phyloP scores from a whole-genome alignment of 2,329 filamentous ascomycete genomes.

The Immersiporthe knoxdaviesiana region DNA sequence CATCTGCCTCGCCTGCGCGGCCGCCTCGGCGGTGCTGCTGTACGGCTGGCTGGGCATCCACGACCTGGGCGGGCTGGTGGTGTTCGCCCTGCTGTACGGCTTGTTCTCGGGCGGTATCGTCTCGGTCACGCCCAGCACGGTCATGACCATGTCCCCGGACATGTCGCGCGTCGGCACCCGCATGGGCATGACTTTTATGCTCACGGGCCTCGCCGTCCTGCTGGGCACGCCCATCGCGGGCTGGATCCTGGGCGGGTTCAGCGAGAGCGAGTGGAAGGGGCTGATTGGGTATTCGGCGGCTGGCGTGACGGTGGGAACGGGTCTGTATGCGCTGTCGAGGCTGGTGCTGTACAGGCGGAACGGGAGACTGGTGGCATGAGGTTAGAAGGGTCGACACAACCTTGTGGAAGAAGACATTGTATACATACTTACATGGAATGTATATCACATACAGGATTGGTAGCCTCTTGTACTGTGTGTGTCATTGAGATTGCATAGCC shows the following conservation, averaged over 20 bases:
- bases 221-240: constrained; percentile 54
- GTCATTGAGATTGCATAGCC: too few relatives aligned
- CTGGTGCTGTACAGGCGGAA: constrained; percentile 34
- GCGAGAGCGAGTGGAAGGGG: constrained; percentile 38
- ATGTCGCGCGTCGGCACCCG: constrained; percentile 43
- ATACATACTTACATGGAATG: too few relatives aligned
- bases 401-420: too few relatives aligned
- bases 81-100: constrained; percentile 50
- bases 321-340: constrained; percentile 33
- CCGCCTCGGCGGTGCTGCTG: constrained; percentile 41
- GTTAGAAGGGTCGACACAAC: too few relatives aligned
- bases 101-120: constrained; percentile 50
- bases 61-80: constrained; percentile 42
- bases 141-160: constrained; percentile 43
- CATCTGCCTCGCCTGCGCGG: constrained; percentile 40
- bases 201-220: constrained; percentile 53
- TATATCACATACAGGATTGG: too few relatives aligned
- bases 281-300: constrained; percentile 40
- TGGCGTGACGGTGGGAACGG: constrained; percentile 36
- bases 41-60: constrained; percentile 47
- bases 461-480: too few relatives aligned
- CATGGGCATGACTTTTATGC: constrained; percentile 46
- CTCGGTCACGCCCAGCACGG: constrained; percentile 45
- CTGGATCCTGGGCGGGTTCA: constrained; percentile 44
- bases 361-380: constrained; percentile 25